Evolutionary conservation across 306 rosid genomes (phyloP).

Genomic region (Gynostemma pentaphyllum): DNA sequence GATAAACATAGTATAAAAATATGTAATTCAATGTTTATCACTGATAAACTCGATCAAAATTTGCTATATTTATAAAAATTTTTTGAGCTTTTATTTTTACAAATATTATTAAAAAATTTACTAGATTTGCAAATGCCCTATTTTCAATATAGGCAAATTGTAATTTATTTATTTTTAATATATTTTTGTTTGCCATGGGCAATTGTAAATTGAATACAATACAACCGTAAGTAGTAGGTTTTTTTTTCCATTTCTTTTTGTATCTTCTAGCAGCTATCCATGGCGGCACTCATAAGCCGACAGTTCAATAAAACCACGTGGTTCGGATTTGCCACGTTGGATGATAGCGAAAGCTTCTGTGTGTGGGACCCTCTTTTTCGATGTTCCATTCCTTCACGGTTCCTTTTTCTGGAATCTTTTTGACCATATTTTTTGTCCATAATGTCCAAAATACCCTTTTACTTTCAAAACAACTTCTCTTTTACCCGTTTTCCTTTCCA

Average conservation of each 20-base stretch:
- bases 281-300: constrained; percentile 6
- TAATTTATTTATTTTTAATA: too few species aligned
- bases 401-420: background rate
- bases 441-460: background rate
- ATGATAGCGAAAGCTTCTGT: background rate
- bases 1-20: too few species aligned
- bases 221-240: background rate
- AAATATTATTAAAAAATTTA: too few species aligned
- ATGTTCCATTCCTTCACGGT: background rate
- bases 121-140: too few species aligned
- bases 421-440: background rate
- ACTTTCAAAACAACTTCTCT: background rate
- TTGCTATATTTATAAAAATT: too few species aligned
- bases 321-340: background rate
- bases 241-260: background rate
- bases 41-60: too few species aligned
- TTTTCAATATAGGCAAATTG: too few species aligned
- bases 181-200: too few species aligned
- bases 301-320: background rate
- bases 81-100: too few species aligned
- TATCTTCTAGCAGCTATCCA: background rate
- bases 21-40: too few species aligned
- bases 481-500: background rate
- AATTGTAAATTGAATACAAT: too few species aligned
- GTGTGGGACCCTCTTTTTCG: background rate